These are phyloP conservation scores for Wickerhamomyces xylosicus DNA, from an alignment of 805 yeast species.

Conservation along the genomic window DNA sequence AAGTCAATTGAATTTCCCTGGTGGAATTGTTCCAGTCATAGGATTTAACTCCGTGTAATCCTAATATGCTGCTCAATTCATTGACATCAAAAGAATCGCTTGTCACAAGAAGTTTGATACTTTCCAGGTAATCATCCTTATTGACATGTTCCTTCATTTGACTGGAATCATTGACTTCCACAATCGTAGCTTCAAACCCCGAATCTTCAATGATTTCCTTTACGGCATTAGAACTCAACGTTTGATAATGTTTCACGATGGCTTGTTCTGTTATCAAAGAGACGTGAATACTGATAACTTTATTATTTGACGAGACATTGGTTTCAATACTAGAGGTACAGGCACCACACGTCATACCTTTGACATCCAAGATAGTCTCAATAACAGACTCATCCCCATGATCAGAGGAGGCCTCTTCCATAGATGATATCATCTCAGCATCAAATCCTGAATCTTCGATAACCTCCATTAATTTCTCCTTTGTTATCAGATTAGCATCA, in stretches of 20 bases:
- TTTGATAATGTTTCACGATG: slow-evolving; percentile 34
- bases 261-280: slow-evolving; percentile 76
- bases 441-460: slow-evolving; percentile 73
- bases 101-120: slow-evolving; percentile 4
- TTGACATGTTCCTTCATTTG: neutral
- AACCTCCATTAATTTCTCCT: slow-evolving; percentile 20
- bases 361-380: slow-evolving; percentile 10
- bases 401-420: neutral
- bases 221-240: slow-evolving; percentile 24
- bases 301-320: slow-evolving; percentile 37
- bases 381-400: neutral
- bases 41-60: slow-evolving; percentile 9
- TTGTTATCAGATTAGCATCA: slow-evolving; percentile 8
- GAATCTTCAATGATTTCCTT: slow-evolving; percentile 57
- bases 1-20: slow-evolving; percentile 29
- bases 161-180: slow-evolving; percentile 6
- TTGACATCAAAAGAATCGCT: slow-evolving; percentile 22
- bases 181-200: slow-evolving; percentile 51
- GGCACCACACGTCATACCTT: slow-evolving; percentile 22
- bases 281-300: slow-evolving; percentile 47
- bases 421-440: slow-evolving; percentile 20
- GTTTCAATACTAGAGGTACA: slow-evolving; percentile 48
- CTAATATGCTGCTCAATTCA: slow-evolving; percentile 27
- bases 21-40: slow-evolving; percentile 20
- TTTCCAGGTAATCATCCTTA: slow-evolving; percentile 1